Conservation (phyloP, 2,329 filamentous ascomycete species). For the Calonectria multiphialidica region DNA sequence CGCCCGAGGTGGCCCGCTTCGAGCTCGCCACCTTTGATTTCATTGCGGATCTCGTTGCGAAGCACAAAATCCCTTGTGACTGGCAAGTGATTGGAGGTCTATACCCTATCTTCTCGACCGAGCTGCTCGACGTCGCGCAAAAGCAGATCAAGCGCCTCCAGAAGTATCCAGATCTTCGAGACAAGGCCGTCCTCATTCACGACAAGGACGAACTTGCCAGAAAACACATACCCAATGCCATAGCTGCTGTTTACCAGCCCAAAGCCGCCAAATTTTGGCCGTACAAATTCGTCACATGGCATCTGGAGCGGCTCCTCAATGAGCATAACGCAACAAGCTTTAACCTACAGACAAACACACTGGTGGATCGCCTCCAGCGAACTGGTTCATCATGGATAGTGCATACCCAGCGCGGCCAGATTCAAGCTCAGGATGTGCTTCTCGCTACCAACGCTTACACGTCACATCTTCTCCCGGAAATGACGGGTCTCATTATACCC, state of each 20-base stretch:
- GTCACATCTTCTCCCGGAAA: constrained; percentile 76
- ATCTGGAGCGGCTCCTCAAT: constrained; percentile 71
- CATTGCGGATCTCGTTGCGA: constrained; percentile 68
- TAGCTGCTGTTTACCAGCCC: constrained; percentile 74
- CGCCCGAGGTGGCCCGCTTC: constrained; percentile 75
- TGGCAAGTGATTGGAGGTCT: constrained; percentile 74
- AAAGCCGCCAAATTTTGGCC: constrained; percentile 81
- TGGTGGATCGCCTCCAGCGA: constrained; percentile 64
- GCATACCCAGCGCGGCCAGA: constrained; percentile 74
- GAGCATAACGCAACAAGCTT: constrained; percentile 58
- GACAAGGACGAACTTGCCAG: constrained; percentile 56
- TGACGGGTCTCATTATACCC: constrained; percentile 80
- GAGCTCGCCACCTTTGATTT: constrained; percentile 77
- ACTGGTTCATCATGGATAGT: constrained; percentile 65
- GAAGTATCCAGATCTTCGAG: constrained; percentile 65
- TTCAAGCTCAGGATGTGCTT: constrained; percentile 74
- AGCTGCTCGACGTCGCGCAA: constrained; percentile 66
- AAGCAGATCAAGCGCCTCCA: constrained; percentile 63
- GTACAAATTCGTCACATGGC: constrained; percentile 83
- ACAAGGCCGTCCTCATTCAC: constrained; percentile 56
- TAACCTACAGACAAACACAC: constrained; percentile 83
- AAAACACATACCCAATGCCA: constrained; percentile 67
- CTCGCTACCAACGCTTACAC: constrained; percentile 89
- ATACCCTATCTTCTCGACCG: constrained; percentile 70
- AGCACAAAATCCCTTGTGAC: constrained; percentile 75